These are phyloP conservation scores for Thielaviopsis musarum DNA, from an alignment of 2,329 filamentous ascomycete genomes.

Conservation along the genomic window DNA sequence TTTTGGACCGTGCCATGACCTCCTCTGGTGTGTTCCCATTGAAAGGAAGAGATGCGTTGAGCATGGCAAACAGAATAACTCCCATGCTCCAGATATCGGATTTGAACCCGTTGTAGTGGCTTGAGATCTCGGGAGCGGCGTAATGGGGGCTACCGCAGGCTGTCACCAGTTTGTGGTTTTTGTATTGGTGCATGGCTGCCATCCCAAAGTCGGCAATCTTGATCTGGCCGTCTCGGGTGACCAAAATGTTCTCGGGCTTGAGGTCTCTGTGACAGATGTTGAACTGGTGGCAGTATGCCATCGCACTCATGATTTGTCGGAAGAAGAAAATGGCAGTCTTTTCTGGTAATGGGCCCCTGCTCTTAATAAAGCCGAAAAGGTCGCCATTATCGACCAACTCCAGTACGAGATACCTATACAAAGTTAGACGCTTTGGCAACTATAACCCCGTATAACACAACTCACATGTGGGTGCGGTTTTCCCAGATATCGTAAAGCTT, in stretches of 20 bases:
- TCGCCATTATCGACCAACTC: conserved; percentile 73
- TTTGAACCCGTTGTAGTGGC: conserved; percentile 67
- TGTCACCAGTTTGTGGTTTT: conserved; percentile 63
- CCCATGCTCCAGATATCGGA: conserved; percentile 93
- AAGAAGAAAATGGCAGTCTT: conserved; percentile 71
- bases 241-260: conserved; percentile 91
- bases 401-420: conserved; percentile 69
- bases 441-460: conserved; percentile 8
- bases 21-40: conserved; percentile 45
- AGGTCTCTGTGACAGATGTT: conserved; percentile 93
- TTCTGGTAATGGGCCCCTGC: conserved; percentile 57
- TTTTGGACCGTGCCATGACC: conserved; percentile 45
- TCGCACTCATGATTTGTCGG: conserved; percentile 79
- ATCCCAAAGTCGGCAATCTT: conserved; percentile 98
- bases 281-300: conserved; percentile 85
- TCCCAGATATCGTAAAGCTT: conserved; percentile 96
- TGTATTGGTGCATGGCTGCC: conserved; percentile 76
- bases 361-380: conserved; percentile 72
- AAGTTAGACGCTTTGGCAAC: neutral
- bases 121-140: conserved; percentile 80
- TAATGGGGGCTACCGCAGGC: conserved; percentile 96
- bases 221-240: conserved; percentile 58
- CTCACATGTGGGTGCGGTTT: conserved; percentile 84
- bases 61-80: conserved; percentile 74
- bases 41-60: conserved; percentile 74